These are phyloP conservation scores for Pleurotus ostreatus DNA, from an alignment of 768 basidiomycete genomes.

Conservation along the genomic window DNA sequence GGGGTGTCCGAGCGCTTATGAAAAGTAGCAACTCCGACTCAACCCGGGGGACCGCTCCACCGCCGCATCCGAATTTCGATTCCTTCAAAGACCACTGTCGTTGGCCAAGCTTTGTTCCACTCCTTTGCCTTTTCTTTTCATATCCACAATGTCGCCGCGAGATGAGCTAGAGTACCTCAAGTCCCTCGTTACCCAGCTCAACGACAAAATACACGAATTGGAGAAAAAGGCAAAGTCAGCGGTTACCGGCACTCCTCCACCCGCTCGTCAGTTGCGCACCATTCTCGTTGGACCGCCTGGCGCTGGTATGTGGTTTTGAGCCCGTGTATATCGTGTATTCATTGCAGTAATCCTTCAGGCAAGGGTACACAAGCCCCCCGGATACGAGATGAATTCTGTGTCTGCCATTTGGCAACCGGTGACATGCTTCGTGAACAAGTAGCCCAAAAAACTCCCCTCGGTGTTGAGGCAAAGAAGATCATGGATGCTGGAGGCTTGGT, in stretches of 20 bases:
- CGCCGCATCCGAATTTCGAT: conserved; percentile 3
- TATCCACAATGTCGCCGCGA: conserved; percentile 48
- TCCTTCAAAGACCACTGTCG: conserved; percentile 9
- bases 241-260: conserved; percentile 42
- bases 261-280: conserved; percentile 78
- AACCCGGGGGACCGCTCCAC: conserved; percentile 7
- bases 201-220: conserved; percentile 79
- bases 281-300: conserved; percentile 97
- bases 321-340: neutral
- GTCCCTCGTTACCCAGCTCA: conserved; percentile 82
- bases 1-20: neutral
- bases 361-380: conserved; percentile 98
- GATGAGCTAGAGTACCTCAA: conserved; percentile 96
- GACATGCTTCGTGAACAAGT: conserved; percentile 99
- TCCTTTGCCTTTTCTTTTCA: conserved; percentile 14
- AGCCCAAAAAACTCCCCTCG: conserved; percentile 78
- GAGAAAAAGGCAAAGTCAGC: conserved; percentile 64
- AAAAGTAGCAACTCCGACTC: conserved; percentile 3
- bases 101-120: conserved; percentile 11
- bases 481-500: conserved; percentile 98
- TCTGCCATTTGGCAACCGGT: conserved; percentile 98
- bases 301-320: conserved; percentile 59
- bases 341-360: conserved; percentile 44
- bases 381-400: conserved; percentile 89
- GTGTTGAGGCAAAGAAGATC: conserved; percentile 91